Conservation (phyloP, 352 stramenopile species). For the Pythium vanterpoolii region DNA sequence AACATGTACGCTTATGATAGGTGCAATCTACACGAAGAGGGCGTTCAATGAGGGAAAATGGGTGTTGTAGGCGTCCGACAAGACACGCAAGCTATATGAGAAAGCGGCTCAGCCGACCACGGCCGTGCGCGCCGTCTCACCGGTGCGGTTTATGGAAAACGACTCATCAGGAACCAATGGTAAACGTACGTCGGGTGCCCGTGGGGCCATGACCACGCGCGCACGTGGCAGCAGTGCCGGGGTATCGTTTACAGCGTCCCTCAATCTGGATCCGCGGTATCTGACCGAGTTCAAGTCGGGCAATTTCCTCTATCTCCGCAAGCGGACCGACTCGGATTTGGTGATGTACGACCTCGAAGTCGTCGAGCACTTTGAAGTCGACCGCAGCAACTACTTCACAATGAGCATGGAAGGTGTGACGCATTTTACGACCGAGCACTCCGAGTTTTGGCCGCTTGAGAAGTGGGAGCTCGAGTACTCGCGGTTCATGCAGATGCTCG, state of each 20-base stretch:
- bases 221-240: neutral
- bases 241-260: conserved; percentile 69
- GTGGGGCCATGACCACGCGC: neutral
- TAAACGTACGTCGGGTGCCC: conserved; percentile 3
- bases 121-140: conserved; percentile 11
- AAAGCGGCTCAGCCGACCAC: neutral
- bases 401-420: conserved; percentile 91
- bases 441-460: conserved; percentile 90
- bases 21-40: neutral
- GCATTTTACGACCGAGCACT: conserved; percentile 85
- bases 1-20: conserved; percentile 28
- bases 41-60: neutral
- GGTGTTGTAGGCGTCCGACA: conserved; percentile 42
- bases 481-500: conserved; percentile 88
- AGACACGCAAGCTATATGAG: conserved; percentile 44
- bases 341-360: conserved; percentile 85
- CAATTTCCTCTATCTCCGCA: conserved; percentile 82
- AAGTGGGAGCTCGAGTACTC: conserved; percentile 93
- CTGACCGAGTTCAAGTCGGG: conserved; percentile 69
- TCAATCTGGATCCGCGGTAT: conserved; percentile 73
- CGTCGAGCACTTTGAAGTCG: conserved; percentile 80
- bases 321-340: conserved; percentile 56
- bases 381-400: conserved; percentile 90
- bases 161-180: neutral
- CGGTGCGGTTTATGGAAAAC: conserved; percentile 10